A percentile compares a stretch with the other conserved stretches of the same genome.
phyloP scores from a whole-genome alignment of 139 green algal species.

The Chlamydomonas applanata region DNA sequence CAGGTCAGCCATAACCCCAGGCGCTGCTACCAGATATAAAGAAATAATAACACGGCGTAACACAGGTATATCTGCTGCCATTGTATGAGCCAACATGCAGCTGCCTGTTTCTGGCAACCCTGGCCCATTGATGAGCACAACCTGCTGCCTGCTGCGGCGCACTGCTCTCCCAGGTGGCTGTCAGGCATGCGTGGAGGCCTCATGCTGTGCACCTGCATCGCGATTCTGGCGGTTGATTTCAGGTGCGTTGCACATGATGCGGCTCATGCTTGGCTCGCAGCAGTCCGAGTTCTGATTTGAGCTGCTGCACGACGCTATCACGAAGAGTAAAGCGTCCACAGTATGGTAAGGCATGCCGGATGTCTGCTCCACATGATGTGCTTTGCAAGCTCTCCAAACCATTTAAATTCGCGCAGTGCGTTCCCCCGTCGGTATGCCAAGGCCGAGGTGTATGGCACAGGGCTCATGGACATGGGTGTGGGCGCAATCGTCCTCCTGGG shows the following conservation, averaged over 20 bases:
- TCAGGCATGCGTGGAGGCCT: slow-evolving; percentile 61
- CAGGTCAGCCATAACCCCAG: no score
- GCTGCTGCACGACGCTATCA: no score
- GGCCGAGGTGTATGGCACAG: slow-evolving; percentile 70
- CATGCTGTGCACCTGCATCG: slow-evolving; percentile 74
- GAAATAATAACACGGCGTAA: no score
- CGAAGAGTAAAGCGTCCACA: neutral
- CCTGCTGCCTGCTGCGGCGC: neutral
- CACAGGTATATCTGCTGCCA: no score
- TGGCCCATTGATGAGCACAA: neutral
- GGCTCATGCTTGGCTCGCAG: neutral
- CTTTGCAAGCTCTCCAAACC: neutral
- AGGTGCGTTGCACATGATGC: neutral
- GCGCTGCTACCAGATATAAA: no score
- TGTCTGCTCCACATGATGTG: neutral
- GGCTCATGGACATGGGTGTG: slow-evolving; percentile 89
- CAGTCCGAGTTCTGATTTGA: neutral
- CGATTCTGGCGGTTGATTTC: slow-evolving; percentile 94
- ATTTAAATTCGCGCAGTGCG: slow-evolving; percentile 8
- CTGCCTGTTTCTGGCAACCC: neutral
- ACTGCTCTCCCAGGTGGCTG: slow-evolving; percentile 42
- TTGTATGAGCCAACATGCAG: no score
- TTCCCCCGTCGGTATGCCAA: slow-evolving; percentile 82
- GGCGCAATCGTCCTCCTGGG: slow-evolving; percentile 76
- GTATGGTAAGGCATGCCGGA: neutral